These are phyloP conservation scores for Coniferiporia sulphurascens DNA, from an alignment of 1,284 basidiomycete species.

Conservation along the genomic window DNA sequence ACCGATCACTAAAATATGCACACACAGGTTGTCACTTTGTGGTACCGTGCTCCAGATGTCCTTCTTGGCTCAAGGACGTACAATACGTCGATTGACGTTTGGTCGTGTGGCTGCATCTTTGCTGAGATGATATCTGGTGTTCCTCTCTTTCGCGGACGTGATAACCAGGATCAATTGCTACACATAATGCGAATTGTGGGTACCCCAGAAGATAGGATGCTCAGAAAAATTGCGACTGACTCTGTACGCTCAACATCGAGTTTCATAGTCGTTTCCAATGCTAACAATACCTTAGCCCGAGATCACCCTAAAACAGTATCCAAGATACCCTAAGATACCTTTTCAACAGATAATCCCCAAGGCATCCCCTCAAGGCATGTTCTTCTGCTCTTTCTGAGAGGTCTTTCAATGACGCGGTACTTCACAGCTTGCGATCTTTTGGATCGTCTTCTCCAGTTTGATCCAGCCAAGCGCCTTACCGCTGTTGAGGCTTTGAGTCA, in stretches of 20 bases:
- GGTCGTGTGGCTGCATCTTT: conserved; percentile 99
- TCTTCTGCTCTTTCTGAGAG: neutral
- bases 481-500: conserved; percentile 91
- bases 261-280: neutral
- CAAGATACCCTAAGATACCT: conserved; percentile 88
- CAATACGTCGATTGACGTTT: conserved; percentile 98
- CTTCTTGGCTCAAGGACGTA: conserved; percentile 96
- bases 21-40: conserved; percentile 88
- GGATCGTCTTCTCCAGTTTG: conserved; percentile 94
- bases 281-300: conserved; percentile 64
- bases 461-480: conserved; percentile 88
- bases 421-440: conserved; percentile 84
- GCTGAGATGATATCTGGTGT: conserved; percentile 98
- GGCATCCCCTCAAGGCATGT: conserved; percentile 80
- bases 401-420: neutral
- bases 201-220: conserved; percentile 86
- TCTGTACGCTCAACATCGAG: conserved; percentile 48
- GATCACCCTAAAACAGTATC: conserved; percentile 83
- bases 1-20: neutral
- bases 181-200: conserved; percentile 98
- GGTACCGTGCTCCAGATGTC: conserved; percentile 99
- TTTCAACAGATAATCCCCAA: conserved; percentile 89
- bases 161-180: conserved; percentile 96
- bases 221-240: conserved; percentile 88
- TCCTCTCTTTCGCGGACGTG: conserved; percentile 94